Evolutionary conservation across 2,329 filamentous ascomycete species (phyloP), one percentile per base, ranked within the genome.

Genomic region (Emergomyces pasteurianus): DNA sequence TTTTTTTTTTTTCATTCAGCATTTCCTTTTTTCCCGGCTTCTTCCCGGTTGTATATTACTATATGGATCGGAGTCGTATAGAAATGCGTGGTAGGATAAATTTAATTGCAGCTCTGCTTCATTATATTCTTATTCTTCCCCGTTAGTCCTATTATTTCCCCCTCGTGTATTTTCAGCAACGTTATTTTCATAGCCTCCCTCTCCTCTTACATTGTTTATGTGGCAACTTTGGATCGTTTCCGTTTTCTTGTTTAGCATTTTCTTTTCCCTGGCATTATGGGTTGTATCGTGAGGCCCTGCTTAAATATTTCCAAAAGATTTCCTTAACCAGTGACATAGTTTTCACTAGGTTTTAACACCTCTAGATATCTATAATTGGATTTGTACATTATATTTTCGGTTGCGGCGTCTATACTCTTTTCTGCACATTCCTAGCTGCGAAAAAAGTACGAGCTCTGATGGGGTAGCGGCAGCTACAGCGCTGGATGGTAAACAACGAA

Each of bases 21-120:
- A n/a, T n/a, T n/a, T 63, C 53, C 58, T 14, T 42, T 43, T 50
- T 47, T 36, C n/a, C 49, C 40, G 52, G 59, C 46, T 58, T 38
- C 38, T 38, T 55, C 52, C 43, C 57, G 55, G 58, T 38, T 64
- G 62, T 65, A 64, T 60, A 62, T 56, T 63, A 65, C 55, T 53
- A 54, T 55, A 38, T 60, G 46, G 47, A 34, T 60, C 55, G 58
- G 47, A 53, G 57, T 58, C 46, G 28, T 58, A 40, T 58, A 58
- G 57, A 58, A 34, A 40, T 47, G 42, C 34, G 46, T 58, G 42
- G 42, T 47, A 38, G 56, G 43, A 46, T 47, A 47, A 58, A 47
- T 58, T 31, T 58, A 58, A 58, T 58, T 34, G 56, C 56, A 47
- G 26, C 34, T 58, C 18, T 47, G 9, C 26, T 56, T 40, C 36